These are phyloP conservation scores for Didymella segeticola DNA, from an alignment of 2,329 filamentous ascomycete genomes.

Conservation along the genomic window DNA sequence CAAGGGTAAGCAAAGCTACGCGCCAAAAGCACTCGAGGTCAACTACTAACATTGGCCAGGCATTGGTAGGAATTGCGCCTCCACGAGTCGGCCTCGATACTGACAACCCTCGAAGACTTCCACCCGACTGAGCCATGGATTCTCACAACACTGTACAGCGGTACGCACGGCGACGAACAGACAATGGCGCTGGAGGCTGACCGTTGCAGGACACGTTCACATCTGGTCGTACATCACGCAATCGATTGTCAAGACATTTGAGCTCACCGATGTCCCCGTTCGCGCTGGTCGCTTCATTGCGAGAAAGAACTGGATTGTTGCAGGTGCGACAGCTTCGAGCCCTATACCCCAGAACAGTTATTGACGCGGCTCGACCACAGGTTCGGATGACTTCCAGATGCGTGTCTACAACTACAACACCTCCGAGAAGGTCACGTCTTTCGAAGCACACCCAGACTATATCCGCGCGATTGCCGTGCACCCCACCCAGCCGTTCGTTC, in stretches of 20 bases:
- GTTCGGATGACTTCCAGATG: slow-evolving; percentile 83
- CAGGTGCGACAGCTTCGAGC: slow-evolving; percentile 60
- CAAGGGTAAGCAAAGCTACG: slow-evolving; percentile 59
- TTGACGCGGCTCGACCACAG: slow-evolving; percentile 36
- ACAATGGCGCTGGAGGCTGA: slow-evolving; percentile 31
- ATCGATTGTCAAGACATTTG: slow-evolving; percentile 97
- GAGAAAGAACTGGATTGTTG: slow-evolving; percentile 98
- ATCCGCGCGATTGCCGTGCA: slow-evolving; percentile 97
- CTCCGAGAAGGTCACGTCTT: slow-evolving; percentile 95
- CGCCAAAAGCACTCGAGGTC: slow-evolving; percentile 4
- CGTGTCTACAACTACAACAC: slow-evolving; percentile 98
- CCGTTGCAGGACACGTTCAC: slow-evolving; percentile 84
- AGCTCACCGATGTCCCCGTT: slow-evolving; percentile 97
- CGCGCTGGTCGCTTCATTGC: slow-evolving; percentile 95
- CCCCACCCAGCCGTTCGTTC: slow-evolving; percentile 91
- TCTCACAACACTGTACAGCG: slow-evolving; percentile 94
- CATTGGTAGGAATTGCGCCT: slow-evolving; percentile 40
- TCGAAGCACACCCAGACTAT: slow-evolving; percentile 97
- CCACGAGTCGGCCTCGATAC: slow-evolving; percentile 9
- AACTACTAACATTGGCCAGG: slow-evolving; percentile 39
- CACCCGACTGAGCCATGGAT: slow-evolving; percentile 95
- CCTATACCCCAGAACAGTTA: background rate
- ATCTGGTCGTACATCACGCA: slow-evolving; percentile 88
- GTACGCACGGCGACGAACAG: slow-evolving; percentile 55
- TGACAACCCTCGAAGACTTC: slow-evolving; percentile 76